phyloP scores from a whole-genome alignment of 805 yeast species.

The Starmerella apicola region DNA sequence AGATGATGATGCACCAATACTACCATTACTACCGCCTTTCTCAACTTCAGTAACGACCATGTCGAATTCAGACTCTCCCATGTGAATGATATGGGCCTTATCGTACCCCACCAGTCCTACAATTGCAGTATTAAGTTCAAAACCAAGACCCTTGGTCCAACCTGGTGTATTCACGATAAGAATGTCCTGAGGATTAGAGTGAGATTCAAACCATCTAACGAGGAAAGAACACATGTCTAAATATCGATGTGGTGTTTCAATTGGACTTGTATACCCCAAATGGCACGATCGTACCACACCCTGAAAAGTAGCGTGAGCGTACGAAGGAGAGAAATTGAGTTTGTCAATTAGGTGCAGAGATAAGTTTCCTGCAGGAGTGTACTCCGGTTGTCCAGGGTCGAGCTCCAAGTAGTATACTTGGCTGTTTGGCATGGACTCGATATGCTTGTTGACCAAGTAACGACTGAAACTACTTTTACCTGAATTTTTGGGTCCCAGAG shows the following conservation, averaged over 20 bases:
- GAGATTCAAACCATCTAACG: slow-evolving; percentile 24
- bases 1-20: too few species aligned
- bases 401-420: slow-evolving; percentile 49
- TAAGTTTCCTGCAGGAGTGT: slow-evolving; percentile 57
- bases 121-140: slow-evolving; percentile 44
- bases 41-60: slow-evolving; percentile 10
- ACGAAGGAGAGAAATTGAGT: slow-evolving; percentile 33
- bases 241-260: slow-evolving; percentile 50
- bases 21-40: too few species aligned
- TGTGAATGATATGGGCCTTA: slow-evolving; percentile 34
- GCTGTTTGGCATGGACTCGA: slow-evolving; percentile 7
- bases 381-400: slow-evolving; percentile 86
- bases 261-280: slow-evolving; percentile 59
- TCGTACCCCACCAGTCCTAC: slow-evolving; percentile 37
- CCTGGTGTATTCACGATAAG: slow-evolving; percentile 74
- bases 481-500: slow-evolving; percentile 58
- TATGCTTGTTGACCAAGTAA: slow-evolving; percentile 24
- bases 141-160: slow-evolving; percentile 83
- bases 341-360: slow-evolving; percentile 35
- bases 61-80: slow-evolving; percentile 33
- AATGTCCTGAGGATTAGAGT: slow-evolving; percentile 1
- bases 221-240: slow-evolving; percentile 34
- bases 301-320: slow-evolving; percentile 24
- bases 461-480: slow-evolving; percentile 73
- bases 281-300: slow-evolving; percentile 27